Base-by-base conservation (phyloP, 2,329 filamentous ascomycete genomes). In the Calonectria crousiana region DNA sequence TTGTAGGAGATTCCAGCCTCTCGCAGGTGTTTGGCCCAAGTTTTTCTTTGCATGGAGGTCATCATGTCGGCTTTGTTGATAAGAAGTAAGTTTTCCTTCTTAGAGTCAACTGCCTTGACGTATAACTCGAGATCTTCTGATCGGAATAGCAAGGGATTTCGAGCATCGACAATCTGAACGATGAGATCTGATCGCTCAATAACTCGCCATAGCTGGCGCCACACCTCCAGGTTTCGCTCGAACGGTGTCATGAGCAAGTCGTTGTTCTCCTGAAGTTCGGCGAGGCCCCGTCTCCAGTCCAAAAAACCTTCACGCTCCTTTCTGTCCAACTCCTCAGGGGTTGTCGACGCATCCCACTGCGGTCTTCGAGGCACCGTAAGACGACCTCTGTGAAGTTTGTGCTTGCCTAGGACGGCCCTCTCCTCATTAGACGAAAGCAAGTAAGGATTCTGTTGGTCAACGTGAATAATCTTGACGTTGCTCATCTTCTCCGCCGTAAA, bases 41-140 rank as follows among this genome's bases (percentile, higher is more conserved):
- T 88, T 77, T 90, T 90, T 77, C 97, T 90, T 86, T 99, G 97
- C 80, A 92, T 92, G 62, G 92, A 85, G 1, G 96, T 98, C 95
- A 99, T 96, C 97, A 99, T 98, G 86, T 99, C 97, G 58, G 97
- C 96, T 89, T 99, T 99, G 89, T 99, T 99, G 82, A 99, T 96
- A 70, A 99, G 88, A 71, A 99, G 85, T 82, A 99, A 83, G 84
- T 98, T 99, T 83, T 95, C 91, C 88, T 99, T 98, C 83, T 92
- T 93, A 2, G 92, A 86, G 81, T 98, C 94, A 32, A 98, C 94
- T 79, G 97, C 95, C 86, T 98, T 97, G 81, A 99, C 97, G 79
- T 99, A 99, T 78, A 88, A 90, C 83, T 98, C 97, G 75, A 99
- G 86, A 87, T 99, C 97, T 79, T 97, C 96, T 6, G 94, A 98